Conservation (phyloP, 495 filamentous ascomycete genomes). For the Viridothelium virens region DNA sequence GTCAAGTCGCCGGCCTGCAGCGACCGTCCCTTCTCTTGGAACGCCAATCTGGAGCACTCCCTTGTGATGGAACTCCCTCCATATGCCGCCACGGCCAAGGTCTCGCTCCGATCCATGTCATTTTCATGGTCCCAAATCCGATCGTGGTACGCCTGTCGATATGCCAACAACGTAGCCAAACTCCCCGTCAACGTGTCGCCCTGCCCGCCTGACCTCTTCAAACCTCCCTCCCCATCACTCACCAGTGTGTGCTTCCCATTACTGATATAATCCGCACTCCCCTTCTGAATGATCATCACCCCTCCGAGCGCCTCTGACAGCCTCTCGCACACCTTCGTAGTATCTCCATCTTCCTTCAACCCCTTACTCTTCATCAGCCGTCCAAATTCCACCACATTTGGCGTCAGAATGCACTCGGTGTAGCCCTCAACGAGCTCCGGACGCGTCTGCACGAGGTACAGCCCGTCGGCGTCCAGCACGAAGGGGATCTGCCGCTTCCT, state of each 20-base stretch:
- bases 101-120: conserved; percentile 51
- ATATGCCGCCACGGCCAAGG: conserved; percentile 71
- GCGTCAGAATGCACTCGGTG: conserved; percentile 78
- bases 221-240: conserved; percentile 67
- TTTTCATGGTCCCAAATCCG: conserved; percentile 69
- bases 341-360: conserved; percentile 48
- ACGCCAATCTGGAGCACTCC: conserved; percentile 85
- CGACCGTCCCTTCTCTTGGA: conserved; percentile 76
- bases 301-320: conserved; percentile 74
- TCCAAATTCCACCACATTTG: conserved; percentile 89
- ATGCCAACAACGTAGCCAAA: conserved; percentile 79
- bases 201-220: conserved; percentile 89
- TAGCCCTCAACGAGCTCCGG: conserved; percentile 76
- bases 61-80: conserved; percentile 81
- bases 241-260: conserved; percentile 69
- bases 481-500: conserved; percentile 65
- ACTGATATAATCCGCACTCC: conserved; percentile 72
- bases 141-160: conserved; percentile 78
- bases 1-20: conserved; percentile 93
- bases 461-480: conserved; percentile 86
- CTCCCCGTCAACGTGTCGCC: conserved; percentile 91
- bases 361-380: conserved; percentile 65
- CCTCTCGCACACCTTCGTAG: conserved; percentile 57
- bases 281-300: conserved; percentile 87
- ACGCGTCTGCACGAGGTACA: conserved; percentile 64